These are phyloP conservation scores for Aspergillus udagawae DNA, from an alignment of 2,329 filamentous ascomycete genomes.

Conservation along the genomic window DNA sequence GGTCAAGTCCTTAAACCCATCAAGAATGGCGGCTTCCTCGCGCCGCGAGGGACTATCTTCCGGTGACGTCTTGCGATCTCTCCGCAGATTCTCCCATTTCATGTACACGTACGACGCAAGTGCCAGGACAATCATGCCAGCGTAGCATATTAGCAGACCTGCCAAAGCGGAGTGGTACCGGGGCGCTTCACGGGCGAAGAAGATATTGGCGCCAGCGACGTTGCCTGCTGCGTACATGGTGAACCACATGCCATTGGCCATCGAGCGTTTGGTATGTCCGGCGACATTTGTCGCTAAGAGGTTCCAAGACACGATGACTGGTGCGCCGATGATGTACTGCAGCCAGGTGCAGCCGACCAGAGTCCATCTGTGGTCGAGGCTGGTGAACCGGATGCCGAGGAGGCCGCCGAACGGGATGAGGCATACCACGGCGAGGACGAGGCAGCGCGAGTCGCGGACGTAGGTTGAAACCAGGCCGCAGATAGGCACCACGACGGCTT, in stretches of 20 bases:
- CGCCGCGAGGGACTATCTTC: conserved; percentile 1
- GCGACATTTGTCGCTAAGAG: conserved; percentile 45
- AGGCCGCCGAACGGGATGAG: conserved; percentile 43
- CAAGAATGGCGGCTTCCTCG: conserved; percentile 20
- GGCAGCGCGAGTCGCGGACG: conserved; percentile 39
- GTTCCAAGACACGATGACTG: conserved; percentile 52
- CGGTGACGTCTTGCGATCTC: conserved; percentile 8
- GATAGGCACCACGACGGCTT: conserved; percentile 24
- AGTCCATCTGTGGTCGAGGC: conserved; percentile 44
- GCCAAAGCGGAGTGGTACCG: conserved; percentile 45
- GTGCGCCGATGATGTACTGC: conserved; percentile 48
- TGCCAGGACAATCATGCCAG: conserved; percentile 37
- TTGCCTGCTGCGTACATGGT: conserved; percentile 47
- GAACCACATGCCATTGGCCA: conserved; percentile 50
- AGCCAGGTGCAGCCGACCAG: conserved; percentile 54
- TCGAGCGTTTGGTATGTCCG: conserved; percentile 51
- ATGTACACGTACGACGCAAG: conserved; percentile 20
- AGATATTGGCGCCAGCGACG: conserved; percentile 47
- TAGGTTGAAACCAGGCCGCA: conserved; percentile 44
- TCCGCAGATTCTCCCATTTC: conserved; percentile 23
- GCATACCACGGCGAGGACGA: conserved; percentile 27
- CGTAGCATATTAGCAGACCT: conserved; percentile 43
- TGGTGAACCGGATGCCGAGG: conserved; percentile 48
- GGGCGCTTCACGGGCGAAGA: conserved; percentile 43
- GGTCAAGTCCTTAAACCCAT: conserved; percentile 36